Conservation (phyloP, 345 rosid genomes). For the Eutrema japonicum region DNA sequence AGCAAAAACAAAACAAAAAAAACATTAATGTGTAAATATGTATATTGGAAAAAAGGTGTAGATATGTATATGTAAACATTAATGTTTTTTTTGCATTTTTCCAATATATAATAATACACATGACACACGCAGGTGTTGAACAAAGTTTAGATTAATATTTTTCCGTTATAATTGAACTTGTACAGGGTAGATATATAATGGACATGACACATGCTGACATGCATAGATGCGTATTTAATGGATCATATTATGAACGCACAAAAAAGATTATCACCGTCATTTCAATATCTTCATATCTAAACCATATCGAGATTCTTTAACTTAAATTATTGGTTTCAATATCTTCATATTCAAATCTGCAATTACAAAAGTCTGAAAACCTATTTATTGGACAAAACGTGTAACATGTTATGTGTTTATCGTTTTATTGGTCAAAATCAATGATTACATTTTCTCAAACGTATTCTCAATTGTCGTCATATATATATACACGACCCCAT, state of each 20-base stretch:
- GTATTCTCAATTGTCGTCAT: background rate
- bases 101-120: background rate
- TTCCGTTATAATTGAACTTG: background rate
- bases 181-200: background rate
- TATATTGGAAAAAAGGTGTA: background rate
- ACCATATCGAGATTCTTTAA: conserved; percentile 18
- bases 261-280: conserved; percentile 12
- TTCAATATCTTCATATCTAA: background rate
- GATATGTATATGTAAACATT: too few species aligned
- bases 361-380: background rate
- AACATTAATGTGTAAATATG: background rate
- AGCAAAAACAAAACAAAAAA: background rate
- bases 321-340: background rate
- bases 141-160: background rate
- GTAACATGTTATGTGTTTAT: conserved; percentile 13
- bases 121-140: conserved; percentile 12
- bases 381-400: background rate
- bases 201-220: conserved; percentile 26
- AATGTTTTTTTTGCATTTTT: background rate
- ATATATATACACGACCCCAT: background rate
- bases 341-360: background rate
- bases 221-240: conserved; percentile 24
- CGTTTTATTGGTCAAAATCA: background rate
- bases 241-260: conserved; percentile 23
- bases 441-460: background rate